Conservation (phyloP, 306 rosid genomes). For the Trifolium repens region DNA sequence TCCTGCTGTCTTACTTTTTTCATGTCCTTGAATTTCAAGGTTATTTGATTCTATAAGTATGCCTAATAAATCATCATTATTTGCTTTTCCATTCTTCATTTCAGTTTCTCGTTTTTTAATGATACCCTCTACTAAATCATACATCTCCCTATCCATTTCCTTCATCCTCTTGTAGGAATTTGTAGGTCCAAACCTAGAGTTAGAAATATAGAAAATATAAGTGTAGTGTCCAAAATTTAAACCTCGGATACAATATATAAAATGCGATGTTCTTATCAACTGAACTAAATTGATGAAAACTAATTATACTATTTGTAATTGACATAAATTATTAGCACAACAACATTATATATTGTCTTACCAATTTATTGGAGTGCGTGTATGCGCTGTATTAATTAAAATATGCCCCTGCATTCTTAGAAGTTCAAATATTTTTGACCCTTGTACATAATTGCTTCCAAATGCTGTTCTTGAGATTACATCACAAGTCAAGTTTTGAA, state of each 20-base stretch:
- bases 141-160: constrained; percentile 35
- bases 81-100: constrained; percentile 23
- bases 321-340: too few relatives aligned
- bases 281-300: too few relatives aligned
- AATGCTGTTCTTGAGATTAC: constrained; percentile 51
- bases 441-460: constrained; percentile 52
- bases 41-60: constrained; percentile 50
- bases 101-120: constrained; percentile 43
- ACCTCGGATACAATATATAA: too few relatives aligned
- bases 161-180: constrained; percentile 42
- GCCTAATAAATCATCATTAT: constrained; percentile 46
- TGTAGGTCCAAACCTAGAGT: constrained; percentile 45
- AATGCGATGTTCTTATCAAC: too few relatives aligned
- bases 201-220: too few relatives aligned
- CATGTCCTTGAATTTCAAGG: constrained; percentile 39
- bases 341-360: not conserved
- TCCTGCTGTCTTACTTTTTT: constrained; percentile 41
- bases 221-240: too few relatives aligned
- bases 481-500: constrained; percentile 37
- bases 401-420: not conserved
- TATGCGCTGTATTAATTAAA: not conserved
- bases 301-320: too few relatives aligned
- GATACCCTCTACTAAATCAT: constrained; percentile 33
- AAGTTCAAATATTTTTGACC: constrained; percentile 49
- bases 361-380: constrained; percentile 41